Percentiles rank a stretch among this genome's conserved stretches.
Conservation (phyloP, 164 flowering plant genomes). For the Vitis riparia region DNA sequence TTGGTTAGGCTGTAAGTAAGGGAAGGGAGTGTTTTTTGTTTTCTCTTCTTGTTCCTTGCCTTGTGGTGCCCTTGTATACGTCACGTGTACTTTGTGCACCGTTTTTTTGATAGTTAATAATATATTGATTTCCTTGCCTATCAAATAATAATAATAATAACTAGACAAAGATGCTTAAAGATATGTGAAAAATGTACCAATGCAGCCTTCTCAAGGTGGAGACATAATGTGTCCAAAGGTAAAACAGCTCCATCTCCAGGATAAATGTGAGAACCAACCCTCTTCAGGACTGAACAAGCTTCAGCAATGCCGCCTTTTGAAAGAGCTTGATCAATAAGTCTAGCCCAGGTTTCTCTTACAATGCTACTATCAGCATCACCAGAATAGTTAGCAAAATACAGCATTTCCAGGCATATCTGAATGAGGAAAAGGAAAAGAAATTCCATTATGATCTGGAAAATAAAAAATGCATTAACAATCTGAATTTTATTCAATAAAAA, state of each 20-base stretch:
- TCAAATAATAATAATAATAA: too few relatives aligned
- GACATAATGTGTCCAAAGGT: constrained; percentile 85
- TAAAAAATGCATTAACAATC: background rate
- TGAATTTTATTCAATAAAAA: too few relatives aligned
- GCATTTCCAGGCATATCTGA: constrained; percentile 91
- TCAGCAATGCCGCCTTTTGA: constrained; percentile 91
- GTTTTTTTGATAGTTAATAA: too few relatives aligned
- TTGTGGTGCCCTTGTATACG: too few relatives aligned
- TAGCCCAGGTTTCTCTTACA: constrained; percentile 92
- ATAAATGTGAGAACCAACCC: constrained; percentile 80
- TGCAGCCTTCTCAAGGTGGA: constrained; percentile 96
- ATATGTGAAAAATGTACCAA: constrained; percentile 47
- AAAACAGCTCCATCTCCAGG: constrained; percentile 92
- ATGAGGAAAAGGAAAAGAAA: constrained; percentile 13
- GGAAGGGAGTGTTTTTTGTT: too few relatives aligned
- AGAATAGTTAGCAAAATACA: constrained; percentile 91
- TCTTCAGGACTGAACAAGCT: constrained; percentile 89
- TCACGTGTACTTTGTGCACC: too few relatives aligned
- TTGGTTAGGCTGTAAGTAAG: too few relatives aligned
- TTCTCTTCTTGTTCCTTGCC: too few relatives aligned
- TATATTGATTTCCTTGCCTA: too few relatives aligned
- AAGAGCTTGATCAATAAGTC: constrained; percentile 93
- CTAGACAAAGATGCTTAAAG: background rate
- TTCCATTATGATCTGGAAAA: background rate
- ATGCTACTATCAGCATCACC: constrained; percentile 90